Evolutionary conservation across 176 grass and related monocot genomes (phyloP), one percentile per base, ranked within the genome.

Genomic region (Rhynchospora breviuscula): DNA sequence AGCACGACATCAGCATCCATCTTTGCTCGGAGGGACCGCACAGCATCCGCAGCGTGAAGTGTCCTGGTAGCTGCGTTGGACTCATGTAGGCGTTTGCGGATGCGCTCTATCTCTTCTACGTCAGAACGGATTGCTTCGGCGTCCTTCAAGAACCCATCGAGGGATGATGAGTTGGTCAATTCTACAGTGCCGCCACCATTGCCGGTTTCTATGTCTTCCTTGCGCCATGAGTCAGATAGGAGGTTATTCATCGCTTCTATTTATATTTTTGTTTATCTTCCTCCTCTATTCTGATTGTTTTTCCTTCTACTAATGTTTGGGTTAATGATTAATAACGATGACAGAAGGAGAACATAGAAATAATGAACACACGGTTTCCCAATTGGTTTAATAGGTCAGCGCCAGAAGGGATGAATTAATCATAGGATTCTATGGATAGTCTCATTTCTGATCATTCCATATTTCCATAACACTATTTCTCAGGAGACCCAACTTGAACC

Each of bases 191-290:
- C 79, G 14, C 53, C 75, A 33, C 13, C 26, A 47, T 84, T 77
- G 45, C 81, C 86, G 11, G 54, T n/a, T 71, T 85, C 83, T 31
- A 64, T 49, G 8, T 86, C 87, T 6, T 86, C 87, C 67, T 81
- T 52, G 63, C 80, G 71, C 89, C 90, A 93, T 60, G 94, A 96
- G 11, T 84, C 73, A 0, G 83, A 86, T 83, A 91, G 86, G 26
- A 97, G 85, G 47, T 91, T 83, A 85, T 93, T 91, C 93, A 97
- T 93, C 75, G 62, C 67, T 47, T 57, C 62, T 81, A 15, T 22
- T 46, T 67, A 1, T 51, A 40, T 84, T 77, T 63, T 2, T 43
- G 40, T 60, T 35, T 76, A 62, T 76, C 25, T 81, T 58, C 61
- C 7, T 29, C 23, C 45, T 46, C 22, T 26, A 62, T 54, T 52